Evolutionary conservation across 805 yeast genomes (phyloP).

Genomic region (Kockiozyma suomiensis): DNA sequence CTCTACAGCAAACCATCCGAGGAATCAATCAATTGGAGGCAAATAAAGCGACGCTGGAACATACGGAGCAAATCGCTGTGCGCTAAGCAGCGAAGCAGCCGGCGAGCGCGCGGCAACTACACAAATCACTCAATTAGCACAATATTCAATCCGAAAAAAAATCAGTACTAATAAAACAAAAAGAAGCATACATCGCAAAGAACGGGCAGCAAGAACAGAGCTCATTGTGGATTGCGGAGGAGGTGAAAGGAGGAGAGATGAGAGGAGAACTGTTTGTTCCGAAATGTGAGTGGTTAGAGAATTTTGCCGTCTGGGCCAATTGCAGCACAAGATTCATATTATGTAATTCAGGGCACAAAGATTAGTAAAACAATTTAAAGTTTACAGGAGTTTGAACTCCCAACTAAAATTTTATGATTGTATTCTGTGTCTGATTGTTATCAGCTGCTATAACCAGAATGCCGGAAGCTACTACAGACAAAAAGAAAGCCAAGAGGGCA

Average conservation of each 20-base stretch:
- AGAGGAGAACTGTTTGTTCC: background rate
- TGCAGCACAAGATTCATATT: background rate
- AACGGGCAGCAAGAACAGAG: conserved; percentile 27
- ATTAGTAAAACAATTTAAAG: background rate
- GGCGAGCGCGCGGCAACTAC: conserved; percentile 27
- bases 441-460: background rate
- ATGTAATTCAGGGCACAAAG: background rate
- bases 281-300: conserved; percentile 2
- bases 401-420: conserved; percentile 7
- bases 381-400: conserved; percentile 12
- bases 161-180: background rate
- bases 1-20: background rate
- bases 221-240: conserved; percentile 23
- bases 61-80: conserved; percentile 32
- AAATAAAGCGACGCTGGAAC: conserved; percentile 1
- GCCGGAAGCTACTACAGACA: conserved; percentile 12
- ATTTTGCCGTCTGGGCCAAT: conserved; percentile 5
- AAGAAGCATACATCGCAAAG: conserved; percentile 27
- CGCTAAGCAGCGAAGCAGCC: conserved; percentile 26
- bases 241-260: background rate
- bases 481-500: conserved; percentile 3
- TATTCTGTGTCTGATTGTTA: no score
- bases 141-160: background rate
- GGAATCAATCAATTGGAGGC: background rate
- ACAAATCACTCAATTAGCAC: background rate